Evolutionary conservation across 2,329 filamentous ascomycete species (phyloP).

Genomic region (Diaporthe capsici): DNA sequence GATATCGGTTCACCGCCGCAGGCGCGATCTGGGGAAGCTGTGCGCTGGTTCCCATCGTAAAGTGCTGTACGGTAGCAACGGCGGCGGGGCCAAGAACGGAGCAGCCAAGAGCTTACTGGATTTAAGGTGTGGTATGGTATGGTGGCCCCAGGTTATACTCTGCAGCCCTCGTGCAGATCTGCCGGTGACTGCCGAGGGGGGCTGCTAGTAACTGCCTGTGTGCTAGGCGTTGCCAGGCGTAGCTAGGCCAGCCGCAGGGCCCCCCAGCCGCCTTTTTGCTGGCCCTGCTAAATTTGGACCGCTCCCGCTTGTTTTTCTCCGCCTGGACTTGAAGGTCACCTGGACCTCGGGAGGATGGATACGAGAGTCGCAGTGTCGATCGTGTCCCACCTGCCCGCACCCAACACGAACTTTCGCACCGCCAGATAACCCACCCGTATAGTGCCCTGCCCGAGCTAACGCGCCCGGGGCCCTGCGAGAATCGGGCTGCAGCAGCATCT

Average conservation of each 20-base stretch:
- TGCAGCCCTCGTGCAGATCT: constrained; percentile 25
- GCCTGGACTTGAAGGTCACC: constrained; percentile 13
- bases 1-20: constrained; percentile 24
- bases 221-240: not conserved
- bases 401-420: constrained; percentile 31
- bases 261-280: not conserved
- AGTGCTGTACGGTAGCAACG: not conserved
- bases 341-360: constrained; percentile 36
- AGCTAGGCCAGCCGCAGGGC: not conserved
- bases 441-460: constrained; percentile 3
- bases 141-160: constrained; percentile 30
- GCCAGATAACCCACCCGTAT: constrained; percentile 30
- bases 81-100: not conserved
- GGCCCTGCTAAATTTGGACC: constrained; percentile 12
- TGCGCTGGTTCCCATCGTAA: not conserved
- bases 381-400: constrained; percentile 33
- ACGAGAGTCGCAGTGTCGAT: constrained; percentile 38
- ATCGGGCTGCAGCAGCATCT: constrained; percentile 1
- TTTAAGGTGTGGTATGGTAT: constrained; percentile 25
- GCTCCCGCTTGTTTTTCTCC: not conserved
- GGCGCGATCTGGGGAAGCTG: constrained; percentile 5
- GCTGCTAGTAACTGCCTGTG: not conserved
- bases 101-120: constrained; percentile 33
- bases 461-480: not conserved
- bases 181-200: constrained; percentile 11